Base-by-base conservation (phyloP, 257 asterid genomes). In the Craterostigma plantagineum region DNA sequence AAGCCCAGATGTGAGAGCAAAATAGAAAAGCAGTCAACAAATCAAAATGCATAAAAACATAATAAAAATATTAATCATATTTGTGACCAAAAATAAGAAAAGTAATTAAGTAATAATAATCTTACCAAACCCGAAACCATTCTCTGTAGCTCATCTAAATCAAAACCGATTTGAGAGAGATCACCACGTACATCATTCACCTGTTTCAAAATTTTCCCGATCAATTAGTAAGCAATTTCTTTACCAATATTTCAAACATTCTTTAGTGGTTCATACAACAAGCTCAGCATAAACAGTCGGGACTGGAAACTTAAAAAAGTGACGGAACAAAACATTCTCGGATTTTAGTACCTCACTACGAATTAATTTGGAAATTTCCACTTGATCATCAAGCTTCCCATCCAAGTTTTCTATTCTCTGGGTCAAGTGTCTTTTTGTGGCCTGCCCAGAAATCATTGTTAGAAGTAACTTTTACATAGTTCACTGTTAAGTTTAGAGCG, bases 341-440 rank as follows among this genome's bases (percentile, higher is more conserved):
- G 8, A 35, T 1, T 46, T 37, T 4, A 36, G 33, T 77, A 80
- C 96, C 76, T 85, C 90, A 16, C 35, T 58, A 61, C 72, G 65
- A 47, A 86, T 75, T 55, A 70, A 54, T 60, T 81, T 86, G 45
- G 94, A 77, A 10, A 86, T 47, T 57, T 77, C 91, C 50, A 77
- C 64, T 73, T 86, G 96, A 45, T 77, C 92, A 60, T 86, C 94
- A 23, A 81, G 62, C 63, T 81, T 85, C 55, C 79, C 91, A 33
- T 85, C 94, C 80, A 86, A 63, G 45, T 77, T 86, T 68, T 75
- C 92, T 50, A 81, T 81, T 64, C 96, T 63, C 64, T 86, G 96
- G 7, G 96, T 81, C 65, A 86, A 69, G 68, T 86, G 92, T 64
- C 64, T 69, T 65, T 86, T 86, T 38, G 96, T 58, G 10, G 91